Percentiles rank a stretch among this genome's conserved stretches.
Evolutionary conservation across 164 flowering plant species (phyloP).

Genomic region (Umbellularia californica): DNA sequence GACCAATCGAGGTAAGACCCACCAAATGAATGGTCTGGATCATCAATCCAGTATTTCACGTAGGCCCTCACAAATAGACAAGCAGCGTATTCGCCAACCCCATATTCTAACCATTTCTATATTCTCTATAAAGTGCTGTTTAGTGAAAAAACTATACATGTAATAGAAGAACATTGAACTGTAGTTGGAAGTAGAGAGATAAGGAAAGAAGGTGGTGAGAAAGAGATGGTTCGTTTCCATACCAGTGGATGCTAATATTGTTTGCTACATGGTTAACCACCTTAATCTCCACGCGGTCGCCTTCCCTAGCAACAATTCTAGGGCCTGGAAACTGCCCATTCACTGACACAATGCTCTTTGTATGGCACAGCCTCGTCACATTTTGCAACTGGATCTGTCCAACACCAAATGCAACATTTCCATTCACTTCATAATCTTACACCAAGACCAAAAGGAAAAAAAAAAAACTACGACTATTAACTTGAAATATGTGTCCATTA

Average conservation of each 20-base stretch:
- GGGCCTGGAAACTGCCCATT: slow-evolving; percentile 79
- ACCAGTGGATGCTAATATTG: slow-evolving; percentile 60
- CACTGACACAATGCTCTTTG: slow-evolving; percentile 57
- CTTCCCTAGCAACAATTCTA: slow-evolving; percentile 55
- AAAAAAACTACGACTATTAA: not conserved
- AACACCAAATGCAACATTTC: not conserved
- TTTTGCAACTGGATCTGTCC: slow-evolving; percentile 49
- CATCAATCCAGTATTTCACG: no score
- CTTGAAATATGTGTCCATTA: not conserved
- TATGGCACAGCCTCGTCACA: slow-evolving; percentile 59
- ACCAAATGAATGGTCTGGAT: no score
- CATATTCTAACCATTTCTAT: no score
- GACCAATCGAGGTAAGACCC: no score
- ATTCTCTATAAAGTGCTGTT: not conserved
- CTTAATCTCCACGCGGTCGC: slow-evolving; percentile 50
- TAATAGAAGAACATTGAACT: not conserved
- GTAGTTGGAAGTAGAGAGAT: not conserved
- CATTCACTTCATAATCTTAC: not conserved
- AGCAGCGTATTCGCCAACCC: no score
- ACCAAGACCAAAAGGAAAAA: not conserved
- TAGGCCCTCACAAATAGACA: no score
- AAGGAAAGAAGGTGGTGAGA: not conserved
- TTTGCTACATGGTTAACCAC: slow-evolving; percentile 54
- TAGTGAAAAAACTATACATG: not conserved
- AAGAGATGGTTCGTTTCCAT: not conserved